Evolutionary conservation across 148 eudicot genomes (phyloP), one percentile per base, ranked within the genome.

Genomic region (Pharnaceum exiguum): DNA sequence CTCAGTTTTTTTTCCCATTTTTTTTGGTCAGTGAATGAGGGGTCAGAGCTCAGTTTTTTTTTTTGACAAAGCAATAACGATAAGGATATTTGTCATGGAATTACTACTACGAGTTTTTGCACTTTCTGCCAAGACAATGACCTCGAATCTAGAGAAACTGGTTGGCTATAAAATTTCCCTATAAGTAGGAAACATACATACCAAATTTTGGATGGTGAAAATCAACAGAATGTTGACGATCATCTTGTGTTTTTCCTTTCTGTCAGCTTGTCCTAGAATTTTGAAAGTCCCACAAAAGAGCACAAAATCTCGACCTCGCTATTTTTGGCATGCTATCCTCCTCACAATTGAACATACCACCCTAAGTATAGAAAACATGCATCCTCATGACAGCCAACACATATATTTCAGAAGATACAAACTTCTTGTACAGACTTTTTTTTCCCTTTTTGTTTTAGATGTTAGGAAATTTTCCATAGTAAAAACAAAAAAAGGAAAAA

Each of bases 121-220:
- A 1, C n/a, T 47, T 13, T 36, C 24, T 22, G 9, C 25, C 44
- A 23, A 15, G 23, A 21, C 13, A 19, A 13, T 3, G 24, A 2
- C 11, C 38, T 22, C 12, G 45, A 17, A n/a, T n/a, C n/a, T n/a
- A n/a, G n/a, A n/a, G n/a, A n/a, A n/a, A n/a, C n/a, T n/a, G n/a
- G n/a, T n/a, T 32, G 16, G 33, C 10, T 17, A 24, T 10, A 22
- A n/a, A n/a, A n/a, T 3, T 31, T 26, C 25, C 45, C n/a, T 36
- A 37, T 23, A 10, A 22, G 15, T 1, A 15, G 43, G 7, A 17
- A 47, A 47, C 46, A 57, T 8, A 7, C 10, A 22, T 22, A 28
- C 43, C 42, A 21, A 28, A 53, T n/a, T 38, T 35, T 42, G 17
- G 37, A 50, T 32, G 62, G 73, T 54, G 56, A 22, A 31, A 62